Conservation (phyloP, 2,329 filamentous ascomycete genomes). For the Chrysoporthe austroafricana region DNA sequence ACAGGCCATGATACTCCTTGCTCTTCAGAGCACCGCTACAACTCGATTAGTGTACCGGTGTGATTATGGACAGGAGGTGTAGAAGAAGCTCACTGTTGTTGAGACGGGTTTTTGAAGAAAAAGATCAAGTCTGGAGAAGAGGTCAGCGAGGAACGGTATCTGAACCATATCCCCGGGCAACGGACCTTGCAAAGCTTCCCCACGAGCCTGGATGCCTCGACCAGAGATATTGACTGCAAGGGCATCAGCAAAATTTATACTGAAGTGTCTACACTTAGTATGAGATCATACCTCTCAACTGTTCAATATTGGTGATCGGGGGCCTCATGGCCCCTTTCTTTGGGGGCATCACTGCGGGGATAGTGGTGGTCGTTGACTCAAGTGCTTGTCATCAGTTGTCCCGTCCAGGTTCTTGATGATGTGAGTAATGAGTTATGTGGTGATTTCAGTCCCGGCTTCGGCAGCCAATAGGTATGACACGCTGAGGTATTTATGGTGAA, state of each 20-base stretch:
- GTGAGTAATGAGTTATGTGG: neutral
- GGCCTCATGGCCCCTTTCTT: slow-evolving; percentile 20
- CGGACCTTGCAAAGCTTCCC: slow-evolving; percentile 25
- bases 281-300: slow-evolving; percentile 14
- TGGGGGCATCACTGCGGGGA: slow-evolving; percentile 18
- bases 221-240: slow-evolving; percentile 11
- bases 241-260: neutral
- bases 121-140: slow-evolving; percentile 17
- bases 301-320: slow-evolving; percentile 23
- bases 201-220: slow-evolving; percentile 9
- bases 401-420: neutral
- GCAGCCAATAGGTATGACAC: neutral
- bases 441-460: neutral
- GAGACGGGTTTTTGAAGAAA: slow-evolving; percentile 21
- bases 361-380: neutral
- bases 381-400: neutral
- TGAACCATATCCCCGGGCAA: neutral
- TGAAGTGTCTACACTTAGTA: neutral
- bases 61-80: neutral
- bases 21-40: slow-evolving; percentile 61
- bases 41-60: neutral
- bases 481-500: neutral
- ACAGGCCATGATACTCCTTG: slow-evolving; percentile 79
- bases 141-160: neutral
- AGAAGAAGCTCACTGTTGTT: slow-evolving; percentile 19